Conservation (phyloP, 345 rosid species). For the Pistacia vera region DNA sequence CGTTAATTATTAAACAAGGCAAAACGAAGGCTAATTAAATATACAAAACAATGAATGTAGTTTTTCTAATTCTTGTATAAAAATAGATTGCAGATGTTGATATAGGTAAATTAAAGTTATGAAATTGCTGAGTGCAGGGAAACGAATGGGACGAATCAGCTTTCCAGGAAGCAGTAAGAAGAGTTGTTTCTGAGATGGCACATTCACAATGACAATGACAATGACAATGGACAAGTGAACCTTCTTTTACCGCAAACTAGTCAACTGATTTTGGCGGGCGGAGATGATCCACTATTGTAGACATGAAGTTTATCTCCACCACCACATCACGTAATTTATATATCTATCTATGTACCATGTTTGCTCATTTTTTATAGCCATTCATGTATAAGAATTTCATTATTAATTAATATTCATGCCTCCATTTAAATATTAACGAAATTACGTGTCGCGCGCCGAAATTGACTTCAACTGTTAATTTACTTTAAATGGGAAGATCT, state of each 20-base stretch:
- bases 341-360: background rate
- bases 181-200: conserved; percentile 69
- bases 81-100: background rate
- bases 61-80: too few species aligned
- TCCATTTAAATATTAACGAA: too few species aligned
- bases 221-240: background rate
- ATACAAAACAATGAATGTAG: background rate
- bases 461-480: conserved; percentile 45
- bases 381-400: background rate
- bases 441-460: conserved; percentile 52
- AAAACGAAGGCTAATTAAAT: too few species aligned
- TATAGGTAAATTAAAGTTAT: background rate
- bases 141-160: conserved; percentile 77
- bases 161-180: conserved; percentile 82
- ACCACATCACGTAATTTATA: background rate
- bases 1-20: too few species aligned
- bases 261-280: conserved; percentile 3
- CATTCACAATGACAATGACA: conserved; percentile 36
- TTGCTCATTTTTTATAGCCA: background rate
- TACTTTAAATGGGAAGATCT: background rate
- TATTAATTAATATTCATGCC: too few species aligned
- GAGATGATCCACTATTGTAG: background rate
- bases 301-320: background rate
- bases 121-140: conserved; percentile 39
- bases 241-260: background rate